These are phyloP conservation scores for Pontederia paniculata DNA, from an alignment of 176 grass and related monocot species.

Conservation along the genomic window DNA sequence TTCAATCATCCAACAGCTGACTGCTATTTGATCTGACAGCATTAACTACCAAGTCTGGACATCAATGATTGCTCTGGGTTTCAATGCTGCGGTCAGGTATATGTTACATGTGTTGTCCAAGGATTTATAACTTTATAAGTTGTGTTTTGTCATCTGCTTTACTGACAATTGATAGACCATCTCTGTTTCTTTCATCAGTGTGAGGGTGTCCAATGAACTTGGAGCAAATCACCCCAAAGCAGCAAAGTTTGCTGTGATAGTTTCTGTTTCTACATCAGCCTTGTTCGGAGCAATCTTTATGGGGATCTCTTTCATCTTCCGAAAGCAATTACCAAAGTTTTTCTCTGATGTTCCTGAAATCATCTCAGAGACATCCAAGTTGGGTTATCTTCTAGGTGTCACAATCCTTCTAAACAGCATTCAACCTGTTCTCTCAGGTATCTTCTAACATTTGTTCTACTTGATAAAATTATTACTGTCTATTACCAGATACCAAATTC, in stretches of 20 bases:
- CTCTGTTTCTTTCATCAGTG: slow-evolving; percentile 22
- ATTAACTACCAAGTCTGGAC: slow-evolving; percentile 64
- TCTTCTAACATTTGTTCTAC: not conserved
- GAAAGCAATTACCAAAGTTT: slow-evolving; percentile 39
- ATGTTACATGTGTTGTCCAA: not conserved
- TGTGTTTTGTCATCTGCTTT: not conserved
- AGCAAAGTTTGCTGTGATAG: slow-evolving; percentile 42
- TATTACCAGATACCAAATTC: not conserved
- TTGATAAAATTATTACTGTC: not conserved
- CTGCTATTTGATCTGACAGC: slow-evolving; percentile 19
- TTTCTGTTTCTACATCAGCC: slow-evolving; percentile 34
- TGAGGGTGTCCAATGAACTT: slow-evolving; percentile 66
- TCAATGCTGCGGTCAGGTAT: slow-evolving; percentile 61
- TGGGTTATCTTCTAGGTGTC: slow-evolving; percentile 48
- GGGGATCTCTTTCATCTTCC: slow-evolving; percentile 17
- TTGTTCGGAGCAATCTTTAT: slow-evolving; percentile 38
- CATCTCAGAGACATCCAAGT: slow-evolving; percentile 29
- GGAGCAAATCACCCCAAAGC: slow-evolving; percentile 56
- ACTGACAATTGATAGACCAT: slow-evolving; percentile 1
- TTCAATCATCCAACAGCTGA: not conserved
- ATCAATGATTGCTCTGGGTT: slow-evolving; percentile 54
- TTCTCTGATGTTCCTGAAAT: slow-evolving; percentile 30
- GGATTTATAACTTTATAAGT: too few relatives aligned
- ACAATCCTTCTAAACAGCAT: slow-evolving; percentile 69
- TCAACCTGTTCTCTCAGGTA: slow-evolving; percentile 70